Evolutionary conservation across 306 rosid species (phyloP), one percentile per base, ranked within the genome.

Genomic region (Psophocarpus tetragonolobus): DNA sequence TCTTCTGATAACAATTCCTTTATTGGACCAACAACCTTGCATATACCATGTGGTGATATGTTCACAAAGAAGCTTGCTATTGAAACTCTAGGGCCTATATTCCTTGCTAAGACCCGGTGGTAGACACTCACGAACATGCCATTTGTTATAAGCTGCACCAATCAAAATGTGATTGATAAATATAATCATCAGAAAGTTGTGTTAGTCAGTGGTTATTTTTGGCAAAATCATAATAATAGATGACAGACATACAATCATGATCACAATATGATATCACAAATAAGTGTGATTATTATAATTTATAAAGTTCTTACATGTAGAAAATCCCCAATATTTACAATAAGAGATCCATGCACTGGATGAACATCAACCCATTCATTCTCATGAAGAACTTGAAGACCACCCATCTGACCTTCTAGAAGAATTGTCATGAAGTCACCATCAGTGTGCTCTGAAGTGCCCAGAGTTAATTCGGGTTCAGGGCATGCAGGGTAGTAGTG

Each of bases 401-500:
- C 92, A 3, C 92, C 92, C 1, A 84, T 53, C 21, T 84, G 84
- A 18, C 86, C 87, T 81, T 88, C 85, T 3, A 85, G 77, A 64
- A 88, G 88, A 41, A 88, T 39, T 1, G 90, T 84, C 51, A 88
- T 6, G 67, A 81, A 84, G 53, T 8, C 30, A 44, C 0, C 9
- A 74, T 83, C 89, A 3, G 82, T 6, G 60, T 85, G 91, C 44
- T 61, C 72, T 15, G 36, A 14, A 15, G 60, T 5, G 1, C 83
- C 78, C 44, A 74, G 8, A 23, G 87, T 70, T 32, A 84, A 45
- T 50, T 84, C 84, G 3, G 87, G 87, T 68, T 84, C 84, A 54
- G 87, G 84, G 39, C 87, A 84, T 30, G 75, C 18, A 1, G 87
- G 84, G 64, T 71, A 75, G 75, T 75, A 75, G 3, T 84, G 82